Conservation (phyloP, 2,329 filamentous ascomycete genomes). For the Phialemoniopsis sp. region DNA sequence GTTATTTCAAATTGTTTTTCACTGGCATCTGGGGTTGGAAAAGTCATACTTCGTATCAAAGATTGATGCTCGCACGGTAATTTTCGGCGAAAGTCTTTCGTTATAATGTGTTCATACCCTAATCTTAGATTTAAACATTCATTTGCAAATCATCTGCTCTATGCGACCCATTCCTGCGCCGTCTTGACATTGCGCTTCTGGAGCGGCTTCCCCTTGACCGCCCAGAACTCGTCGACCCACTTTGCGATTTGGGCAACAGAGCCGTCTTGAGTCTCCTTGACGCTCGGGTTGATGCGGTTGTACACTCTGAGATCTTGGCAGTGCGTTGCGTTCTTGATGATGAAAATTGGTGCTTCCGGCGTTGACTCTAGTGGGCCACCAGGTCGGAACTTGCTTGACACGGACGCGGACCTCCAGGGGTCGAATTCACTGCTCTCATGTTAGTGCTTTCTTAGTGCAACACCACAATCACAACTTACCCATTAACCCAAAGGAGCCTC, state of each 20-base stretch:
- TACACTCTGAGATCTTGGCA: slow-evolving; percentile 46
- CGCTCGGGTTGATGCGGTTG: slow-evolving; percentile 43
- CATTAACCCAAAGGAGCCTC: slow-evolving; percentile 55
- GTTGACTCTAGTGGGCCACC: slow-evolving; percentile 48
- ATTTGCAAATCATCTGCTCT: too few species aligned
- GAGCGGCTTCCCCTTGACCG: neutral
- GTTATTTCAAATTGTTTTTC: too few species aligned
- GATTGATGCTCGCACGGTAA: too few species aligned
- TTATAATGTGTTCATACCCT: too few species aligned
- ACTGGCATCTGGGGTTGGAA: too few species aligned
- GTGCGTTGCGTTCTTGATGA: slow-evolving; percentile 51
- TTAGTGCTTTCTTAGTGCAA: slow-evolving; percentile 3
- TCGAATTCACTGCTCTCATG: slow-evolving; percentile 39
- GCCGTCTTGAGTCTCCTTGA: slow-evolving; percentile 37
- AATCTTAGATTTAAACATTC: too few species aligned
- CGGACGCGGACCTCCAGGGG: slow-evolving; percentile 52
- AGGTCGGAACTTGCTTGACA: slow-evolving; percentile 48
- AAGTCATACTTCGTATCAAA: too few species aligned
- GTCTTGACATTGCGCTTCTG: too few species aligned
- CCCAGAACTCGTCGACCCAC: slow-evolving; percentile 50
- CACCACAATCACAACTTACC: slow-evolving; percentile 21
- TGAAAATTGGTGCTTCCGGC: slow-evolving; percentile 39
- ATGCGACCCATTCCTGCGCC: too few species aligned
- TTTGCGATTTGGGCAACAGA: slow-evolving; percentile 43
- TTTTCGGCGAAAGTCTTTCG: too few species aligned